These are phyloP conservation scores for Aspergillus conjunctus DNA, from an alignment of 495 filamentous ascomycete genomes.

Conservation along the genomic window DNA sequence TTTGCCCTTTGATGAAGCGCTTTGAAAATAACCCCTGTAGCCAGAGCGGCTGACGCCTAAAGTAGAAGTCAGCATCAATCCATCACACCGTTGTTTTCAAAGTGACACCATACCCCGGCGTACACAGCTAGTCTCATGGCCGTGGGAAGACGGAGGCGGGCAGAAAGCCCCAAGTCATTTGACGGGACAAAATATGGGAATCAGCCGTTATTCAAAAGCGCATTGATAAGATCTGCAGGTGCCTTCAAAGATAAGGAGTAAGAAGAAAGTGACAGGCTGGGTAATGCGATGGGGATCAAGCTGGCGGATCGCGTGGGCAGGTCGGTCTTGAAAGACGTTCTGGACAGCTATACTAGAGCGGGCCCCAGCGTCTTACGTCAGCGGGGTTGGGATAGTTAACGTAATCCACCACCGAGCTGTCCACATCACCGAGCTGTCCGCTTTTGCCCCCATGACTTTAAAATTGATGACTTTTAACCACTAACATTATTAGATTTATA, in stretches of 20 bases:
- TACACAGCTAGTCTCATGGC: constrained; percentile 58
- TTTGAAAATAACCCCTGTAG: constrained; percentile 78
- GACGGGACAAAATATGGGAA: constrained; percentile 25
- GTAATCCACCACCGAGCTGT: too few relatives aligned
- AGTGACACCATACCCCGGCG: constrained; percentile 45
- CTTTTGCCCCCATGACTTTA: too few relatives aligned
- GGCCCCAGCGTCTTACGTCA: constrained; percentile 45
- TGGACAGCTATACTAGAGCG: constrained; percentile 46
- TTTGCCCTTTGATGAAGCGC: constrained; percentile 94
- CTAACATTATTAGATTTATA: too few relatives aligned
- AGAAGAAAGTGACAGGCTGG: constrained; percentile 7
- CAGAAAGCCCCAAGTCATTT: constrained; percentile 37
- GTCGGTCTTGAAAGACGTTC: constrained; percentile 24
- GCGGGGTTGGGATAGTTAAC: constrained; percentile 23
- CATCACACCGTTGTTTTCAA: background rate
- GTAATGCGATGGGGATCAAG: constrained; percentile 1
- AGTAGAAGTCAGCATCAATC: constrained; percentile 11
- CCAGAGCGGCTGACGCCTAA: constrained; percentile 75
- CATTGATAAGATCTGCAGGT: constrained; percentile 29
- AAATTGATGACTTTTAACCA: too few relatives aligned
- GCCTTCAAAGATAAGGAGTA: constrained; percentile 6
- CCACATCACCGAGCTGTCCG: too few relatives aligned
- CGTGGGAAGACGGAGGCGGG: constrained; percentile 26
- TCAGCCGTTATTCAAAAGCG: constrained; percentile 19
- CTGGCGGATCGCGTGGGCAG: constrained; percentile 20